A percentile compares a stretch with the other conserved stretches of the same genome.
phyloP scores from a whole-genome alignment of 2,329 filamentous ascomycete genomes.

The Geoglossum cookeanum region DNA sequence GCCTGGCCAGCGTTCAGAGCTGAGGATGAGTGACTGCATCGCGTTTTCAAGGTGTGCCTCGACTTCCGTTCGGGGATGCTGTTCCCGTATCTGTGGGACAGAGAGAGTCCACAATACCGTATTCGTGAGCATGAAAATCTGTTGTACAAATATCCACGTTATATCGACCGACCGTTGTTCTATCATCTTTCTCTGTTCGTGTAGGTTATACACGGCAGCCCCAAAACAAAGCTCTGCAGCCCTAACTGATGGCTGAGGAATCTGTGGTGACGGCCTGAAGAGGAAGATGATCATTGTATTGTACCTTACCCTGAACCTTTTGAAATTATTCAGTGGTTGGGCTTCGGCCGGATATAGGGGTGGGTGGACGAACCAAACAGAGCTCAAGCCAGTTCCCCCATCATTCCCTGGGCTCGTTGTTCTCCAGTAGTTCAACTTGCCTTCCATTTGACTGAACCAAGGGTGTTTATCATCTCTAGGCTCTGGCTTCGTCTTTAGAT shows the following conservation, averaged over 20 bases:
- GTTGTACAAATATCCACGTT: constrained; percentile 84
- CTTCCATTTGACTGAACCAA: constrained; percentile 69
- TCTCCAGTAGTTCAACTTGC: constrained; percentile 63
- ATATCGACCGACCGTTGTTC: constrained; percentile 58
- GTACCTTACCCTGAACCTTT: constrained; percentile 45
- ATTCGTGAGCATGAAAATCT: constrained; percentile 81
- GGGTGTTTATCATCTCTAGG: constrained; percentile 65
- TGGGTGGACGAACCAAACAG: constrained; percentile 23
- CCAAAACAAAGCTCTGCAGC: constrained; percentile 71
- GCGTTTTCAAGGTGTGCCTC: constrained; percentile 55
- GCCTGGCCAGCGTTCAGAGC: constrained; percentile 80
- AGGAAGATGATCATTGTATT: constrained; percentile 81
- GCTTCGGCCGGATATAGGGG: constrained; percentile 7
- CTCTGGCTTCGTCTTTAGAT: constrained; percentile 61
- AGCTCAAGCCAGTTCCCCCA: constrained; percentile 51
- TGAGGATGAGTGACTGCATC: constrained; percentile 59
- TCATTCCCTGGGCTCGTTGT: constrained; percentile 55
- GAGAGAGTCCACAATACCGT: constrained; percentile 83
- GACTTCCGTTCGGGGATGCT: constrained; percentile 55
- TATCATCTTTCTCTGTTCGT: constrained; percentile 64
- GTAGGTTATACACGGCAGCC: constrained; percentile 63
- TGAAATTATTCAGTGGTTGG: constrained; percentile 27
- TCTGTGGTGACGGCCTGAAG: constrained; percentile 78
- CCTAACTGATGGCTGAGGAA: constrained; percentile 62
- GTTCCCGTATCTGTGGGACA: constrained; percentile 60